A percentile compares a stretch with the other conserved stretches of the same genome.
Evolutionary conservation across 192 early-diverging fungal genomes (phyloP).

Genomic region (Obelidium mucronatum): DNA sequence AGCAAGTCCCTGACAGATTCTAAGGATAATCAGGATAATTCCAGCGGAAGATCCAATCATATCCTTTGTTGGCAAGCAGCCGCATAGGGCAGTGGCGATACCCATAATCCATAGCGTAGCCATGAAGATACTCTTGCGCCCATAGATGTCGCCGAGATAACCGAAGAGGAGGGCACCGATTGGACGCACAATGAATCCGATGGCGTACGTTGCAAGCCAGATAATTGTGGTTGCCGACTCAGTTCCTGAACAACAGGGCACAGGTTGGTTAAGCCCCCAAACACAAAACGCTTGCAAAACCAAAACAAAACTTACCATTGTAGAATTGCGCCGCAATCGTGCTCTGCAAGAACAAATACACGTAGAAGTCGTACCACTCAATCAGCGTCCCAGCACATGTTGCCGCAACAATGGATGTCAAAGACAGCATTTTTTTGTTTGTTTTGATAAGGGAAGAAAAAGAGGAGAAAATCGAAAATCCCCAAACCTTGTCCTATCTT

Average conservation of each 20-base stretch:
- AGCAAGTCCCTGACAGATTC: conserved; percentile 42
- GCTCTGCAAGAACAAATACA: conserved; percentile 17
- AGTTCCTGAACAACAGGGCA: background rate
- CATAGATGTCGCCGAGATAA: conserved; percentile 36
- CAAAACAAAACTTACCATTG: too few species aligned
- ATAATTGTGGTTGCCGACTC: background rate
- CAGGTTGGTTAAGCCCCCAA: too few species aligned
- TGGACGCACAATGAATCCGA: conserved; percentile 43
- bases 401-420: conserved; percentile 9
- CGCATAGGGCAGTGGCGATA: conserved; percentile 36
- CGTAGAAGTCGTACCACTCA: conserved; percentile 43
- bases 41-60: conserved; percentile 35
- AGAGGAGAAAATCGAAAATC: background rate
- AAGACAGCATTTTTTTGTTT: background rate
- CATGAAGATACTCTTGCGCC: conserved; percentile 43
- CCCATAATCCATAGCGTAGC: conserved; percentile 41
- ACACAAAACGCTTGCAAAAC: too few species aligned
- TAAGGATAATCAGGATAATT: conserved; percentile 33
- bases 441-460: background rate
- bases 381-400: conserved; percentile 36
- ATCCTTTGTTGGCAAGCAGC: conserved; percentile 40
- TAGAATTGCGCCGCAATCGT: conserved; percentile 25
- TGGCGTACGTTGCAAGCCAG: conserved; percentile 34
- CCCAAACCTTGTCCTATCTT: background rate
- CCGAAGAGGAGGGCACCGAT: conserved; percentile 46